Evolutionary conservation across 1,139 yeast genomes (phyloP).

Genomic region (Pichia sp.): DNA sequence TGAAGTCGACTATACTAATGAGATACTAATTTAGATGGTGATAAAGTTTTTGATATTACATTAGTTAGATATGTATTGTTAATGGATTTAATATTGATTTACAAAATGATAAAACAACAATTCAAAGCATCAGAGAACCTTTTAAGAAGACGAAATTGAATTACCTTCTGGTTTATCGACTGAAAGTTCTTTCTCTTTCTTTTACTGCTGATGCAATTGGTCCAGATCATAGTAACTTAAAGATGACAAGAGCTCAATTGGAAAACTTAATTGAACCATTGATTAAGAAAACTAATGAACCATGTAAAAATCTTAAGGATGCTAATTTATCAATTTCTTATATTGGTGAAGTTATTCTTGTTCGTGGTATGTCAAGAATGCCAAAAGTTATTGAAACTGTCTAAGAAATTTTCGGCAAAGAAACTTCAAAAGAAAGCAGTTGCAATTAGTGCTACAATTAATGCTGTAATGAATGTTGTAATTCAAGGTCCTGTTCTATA

Average conservation of each 20-base stretch:
- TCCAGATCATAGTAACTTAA: slow-evolving; percentile 96
- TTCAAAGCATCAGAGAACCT: slow-evolving; percentile 99
- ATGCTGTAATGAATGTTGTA: no score
- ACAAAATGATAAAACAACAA: slow-evolving; percentile 93
- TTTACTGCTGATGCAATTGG: slow-evolving; percentile 95
- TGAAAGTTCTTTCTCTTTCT: slow-evolving; percentile 94
- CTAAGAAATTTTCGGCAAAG: slow-evolving; percentile 85
- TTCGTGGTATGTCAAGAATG: slow-evolving; percentile 99
- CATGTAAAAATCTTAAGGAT: slow-evolving; percentile 95
- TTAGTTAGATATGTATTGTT: slow-evolving; percentile 84
- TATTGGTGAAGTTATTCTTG: slow-evolving; percentile 90
- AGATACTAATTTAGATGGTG: slow-evolving; percentile 91
- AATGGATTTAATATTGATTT: slow-evolving; percentile 92
- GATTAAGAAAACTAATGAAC: slow-evolving; percentile 89
- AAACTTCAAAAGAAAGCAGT: slow-evolving; percentile 99
- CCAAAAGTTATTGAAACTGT: slow-evolving; percentile 99
- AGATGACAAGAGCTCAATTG: slow-evolving; percentile 87
- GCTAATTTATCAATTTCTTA: slow-evolving; percentile 83
- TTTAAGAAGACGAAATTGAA: slow-evolving; percentile 99
- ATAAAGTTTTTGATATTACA: slow-evolving; percentile 79
- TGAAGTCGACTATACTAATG: slow-evolving; percentile 83
- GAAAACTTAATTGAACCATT: slow-evolving; percentile 88
- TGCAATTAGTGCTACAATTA: slow-evolving; percentile 99
- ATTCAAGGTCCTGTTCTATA: slow-evolving; percentile 98
- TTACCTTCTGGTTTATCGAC: slow-evolving; percentile 90